Evolutionary conservation across 768 basidiomycete genomes (phyloP), one percentile per base, ranked within the genome.

Genomic region (Hydnomerulius pinastri): DNA sequence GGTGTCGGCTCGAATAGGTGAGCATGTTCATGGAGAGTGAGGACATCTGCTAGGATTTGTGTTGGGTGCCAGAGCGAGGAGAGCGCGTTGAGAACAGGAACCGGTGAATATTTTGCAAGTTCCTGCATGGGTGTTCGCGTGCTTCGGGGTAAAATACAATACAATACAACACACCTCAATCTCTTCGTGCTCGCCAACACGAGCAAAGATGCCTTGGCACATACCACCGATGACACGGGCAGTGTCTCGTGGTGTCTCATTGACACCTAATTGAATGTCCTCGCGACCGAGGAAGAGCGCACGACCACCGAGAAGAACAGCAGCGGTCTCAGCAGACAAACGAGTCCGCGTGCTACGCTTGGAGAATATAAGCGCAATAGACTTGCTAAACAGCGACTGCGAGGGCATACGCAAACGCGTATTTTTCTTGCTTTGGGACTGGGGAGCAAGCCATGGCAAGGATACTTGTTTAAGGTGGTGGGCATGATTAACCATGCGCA

Each of bases 31-130:
- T 92, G 84, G 13, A 98, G 77, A 0, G 95, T 95, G 54, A 98
- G 75, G 4, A 98, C 67, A 73, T 98, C 94, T 2, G 97, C 97
- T 24, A 99, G 85, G 53, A 87, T 83, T 64, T 99, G 97, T 0
- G 94, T 95, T 3, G 97, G 97, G 65, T 99, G 97, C 87, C 92
- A 99, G 37, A 94, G 80, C 15, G 88, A 89, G 2, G 93, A 97
- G 17, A 99, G 85, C 5, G 97, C 97, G 66, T 98, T 99, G 66
- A 98, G 77, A 15, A 99, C 92, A 2, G 97, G 97, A 3, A 97
- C 92, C 2, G 88, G 85, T 0, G 94, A 95, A 73, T 95, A 76
- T 68, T 86, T 77, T 9, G 92, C 94, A 20, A 99, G 77, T 75
- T 92, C 91, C 95, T 97, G 62, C 23, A n/a, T 11, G 21, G 21